Conservation (phyloP, 345 rosid species). For the Linum tenue region DNA sequence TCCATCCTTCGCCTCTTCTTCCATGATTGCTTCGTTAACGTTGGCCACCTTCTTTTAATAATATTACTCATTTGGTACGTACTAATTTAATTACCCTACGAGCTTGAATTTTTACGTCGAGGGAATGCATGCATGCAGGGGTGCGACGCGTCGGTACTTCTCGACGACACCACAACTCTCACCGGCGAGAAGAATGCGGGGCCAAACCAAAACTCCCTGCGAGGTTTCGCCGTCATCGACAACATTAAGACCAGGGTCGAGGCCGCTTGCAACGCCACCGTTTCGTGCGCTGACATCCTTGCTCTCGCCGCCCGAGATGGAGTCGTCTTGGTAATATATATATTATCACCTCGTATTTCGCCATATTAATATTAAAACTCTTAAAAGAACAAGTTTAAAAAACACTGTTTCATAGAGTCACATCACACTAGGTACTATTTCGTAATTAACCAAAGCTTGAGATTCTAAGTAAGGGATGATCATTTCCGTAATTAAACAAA, state of each 20-base stretch:
- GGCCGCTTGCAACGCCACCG: no score
- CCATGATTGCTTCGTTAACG: conserved; percentile 77
- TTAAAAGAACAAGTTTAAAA: no score
- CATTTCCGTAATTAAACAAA: no score
- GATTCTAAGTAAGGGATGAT: no score
- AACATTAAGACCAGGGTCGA: background rate
- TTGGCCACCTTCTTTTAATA: conserved; percentile 10
- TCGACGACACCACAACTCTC: background rate
- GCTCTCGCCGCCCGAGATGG: background rate
- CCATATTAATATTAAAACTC: no score
- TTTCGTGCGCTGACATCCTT: no score
- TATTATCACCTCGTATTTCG: background rate
- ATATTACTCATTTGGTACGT: no score
- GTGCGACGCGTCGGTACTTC: background rate
- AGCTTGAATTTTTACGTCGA: no score
- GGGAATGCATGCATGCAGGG: background rate
- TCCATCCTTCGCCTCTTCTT: conserved; percentile 20
- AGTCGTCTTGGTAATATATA: background rate
- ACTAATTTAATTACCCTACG: no score
- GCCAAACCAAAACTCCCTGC: background rate
- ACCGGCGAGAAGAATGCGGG: background rate
- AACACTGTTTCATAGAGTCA: no score
- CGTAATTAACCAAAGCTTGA: no score
- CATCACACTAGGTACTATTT: no score
- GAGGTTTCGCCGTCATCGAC: background rate